Percentiles rank a stretch among this genome's conserved stretches.
phyloP scores from a whole-genome alignment of 192 early-diverging fungal genomes.

The Backusella luteola region DNA sequence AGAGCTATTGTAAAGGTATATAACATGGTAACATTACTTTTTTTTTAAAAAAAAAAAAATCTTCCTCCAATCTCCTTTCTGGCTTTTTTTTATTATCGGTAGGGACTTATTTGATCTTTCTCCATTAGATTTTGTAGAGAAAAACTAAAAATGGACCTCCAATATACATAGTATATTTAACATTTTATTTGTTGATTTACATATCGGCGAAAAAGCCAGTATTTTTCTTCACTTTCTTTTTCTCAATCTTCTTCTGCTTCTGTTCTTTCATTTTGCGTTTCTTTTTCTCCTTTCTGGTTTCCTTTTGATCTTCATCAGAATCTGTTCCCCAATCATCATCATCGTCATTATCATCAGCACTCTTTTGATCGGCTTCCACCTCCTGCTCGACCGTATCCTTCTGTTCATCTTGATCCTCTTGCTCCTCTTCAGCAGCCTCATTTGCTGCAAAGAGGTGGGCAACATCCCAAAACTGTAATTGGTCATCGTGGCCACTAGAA shows the following conservation, averaged over 20 bases:
- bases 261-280: conserved; percentile 27
- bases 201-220: conserved; percentile 28
- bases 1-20: too few relatives aligned
- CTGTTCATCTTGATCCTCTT: conserved; percentile 45
- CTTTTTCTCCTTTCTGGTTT: not conserved
- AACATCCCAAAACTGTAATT: conserved; percentile 88
- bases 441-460: conserved; percentile 55
- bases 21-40: too few relatives aligned
- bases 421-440: conserved; percentile 43
- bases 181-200: not conserved
- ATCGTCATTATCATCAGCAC: conserved; percentile 24
- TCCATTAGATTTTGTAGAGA: too few relatives aligned
- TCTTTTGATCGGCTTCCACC: not conserved
- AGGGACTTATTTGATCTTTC: too few relatives aligned
- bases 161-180: too few relatives aligned
- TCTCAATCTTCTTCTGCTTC: conserved; percentile 15
- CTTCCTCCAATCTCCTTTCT: too few relatives aligned
- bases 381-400: conserved; percentile 46
- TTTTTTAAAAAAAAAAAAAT: too few relatives aligned
- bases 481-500: conserved; percentile 83
- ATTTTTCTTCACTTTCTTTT: not conserved
- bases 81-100: too few relatives aligned
- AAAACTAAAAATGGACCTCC: too few relatives aligned
- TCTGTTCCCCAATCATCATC: conserved; percentile 21
- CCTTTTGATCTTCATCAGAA: not conserved